Evolutionary conservation across 768 basidiomycete species (phyloP).

Genomic region (Ephemerocybe angulata): DNA sequence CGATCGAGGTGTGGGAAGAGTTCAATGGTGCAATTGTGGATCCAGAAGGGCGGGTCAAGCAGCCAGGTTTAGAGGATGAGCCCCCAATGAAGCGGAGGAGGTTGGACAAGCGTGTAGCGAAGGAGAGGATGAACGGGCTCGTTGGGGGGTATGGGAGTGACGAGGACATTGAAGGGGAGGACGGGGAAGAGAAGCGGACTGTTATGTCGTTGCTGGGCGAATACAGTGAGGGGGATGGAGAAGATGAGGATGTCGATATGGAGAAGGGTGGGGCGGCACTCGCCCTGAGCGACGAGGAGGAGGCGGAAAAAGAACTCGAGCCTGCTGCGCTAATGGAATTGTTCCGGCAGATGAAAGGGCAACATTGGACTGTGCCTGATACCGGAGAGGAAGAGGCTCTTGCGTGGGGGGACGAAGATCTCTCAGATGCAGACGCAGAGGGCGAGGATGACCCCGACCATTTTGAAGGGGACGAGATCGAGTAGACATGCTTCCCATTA

Average conservation of each 20-base stretch:
- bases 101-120: conserved; percentile 48
- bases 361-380: conserved; percentile 21
- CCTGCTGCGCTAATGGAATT: conserved; percentile 13
- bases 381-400: conserved; percentile 6
- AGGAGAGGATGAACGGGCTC: conserved; percentile 48
- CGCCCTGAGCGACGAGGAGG: conserved; percentile 27
- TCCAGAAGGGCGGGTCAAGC: conserved; percentile 35
- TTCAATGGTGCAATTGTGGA: conserved; percentile 64
- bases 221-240: conserved; percentile 27
- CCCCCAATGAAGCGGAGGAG: conserved; percentile 52
- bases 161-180: conserved; percentile 32
- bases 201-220: conserved; percentile 35
- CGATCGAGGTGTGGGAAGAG: conserved; percentile 72
- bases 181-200: conserved; percentile 28
- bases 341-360: conserved; percentile 10
- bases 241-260: conserved; percentile 47
- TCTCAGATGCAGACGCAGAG: conserved; percentile 10
- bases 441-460: conserved; percentile 7
- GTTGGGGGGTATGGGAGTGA: conserved; percentile 48
- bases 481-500: neutral
- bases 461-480: neutral
- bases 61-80: conserved; percentile 29
- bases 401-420: conserved; percentile 3
- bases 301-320: conserved; percentile 14
- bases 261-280: conserved; percentile 45